Conservation (phyloP, 2,329 filamentous ascomycete species). For the Thelonectria olida region DNA sequence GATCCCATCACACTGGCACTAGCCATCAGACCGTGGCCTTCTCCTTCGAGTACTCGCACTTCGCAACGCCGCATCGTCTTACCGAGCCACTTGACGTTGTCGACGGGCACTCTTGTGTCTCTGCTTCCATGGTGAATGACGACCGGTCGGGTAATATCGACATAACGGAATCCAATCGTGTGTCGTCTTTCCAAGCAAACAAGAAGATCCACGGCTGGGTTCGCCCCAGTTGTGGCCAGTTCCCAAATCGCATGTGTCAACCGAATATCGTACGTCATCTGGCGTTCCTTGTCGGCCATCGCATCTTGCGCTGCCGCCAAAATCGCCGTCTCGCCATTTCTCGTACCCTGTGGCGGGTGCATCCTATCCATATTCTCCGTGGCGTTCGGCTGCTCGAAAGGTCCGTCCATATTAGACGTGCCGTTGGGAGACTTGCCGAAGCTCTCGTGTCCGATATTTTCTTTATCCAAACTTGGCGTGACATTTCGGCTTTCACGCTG, state of each 20-base stretch:
- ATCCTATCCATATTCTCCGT: conserved; percentile 62
- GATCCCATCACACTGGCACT: conserved; percentile 92
- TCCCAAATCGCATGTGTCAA: conserved; percentile 96
- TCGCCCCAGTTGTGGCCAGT: conserved; percentile 87
- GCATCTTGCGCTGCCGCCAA: conserved; percentile 67
- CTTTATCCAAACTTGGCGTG: conserved; percentile 57
- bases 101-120: conserved; percentile 91
- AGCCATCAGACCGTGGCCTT: conserved; percentile 96
- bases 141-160: conserved; percentile 90
- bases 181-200: conserved; percentile 92
- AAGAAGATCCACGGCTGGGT: conserved; percentile 91
- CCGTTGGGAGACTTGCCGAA: conserved; percentile 39
- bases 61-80: conserved; percentile 95
- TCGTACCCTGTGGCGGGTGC: conserved; percentile 42
- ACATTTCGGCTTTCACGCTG: conserved; percentile 51
- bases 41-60: conserved; percentile 87
- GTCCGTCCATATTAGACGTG: conserved; percentile 30
- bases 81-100: conserved; percentile 94
- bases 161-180: conserved; percentile 94
- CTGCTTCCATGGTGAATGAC: conserved; percentile 94
- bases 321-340: conserved; percentile 38
- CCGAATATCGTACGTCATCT: conserved; percentile 80
- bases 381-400: conserved; percentile 40
- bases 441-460: conserved; percentile 51
- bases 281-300: conserved; percentile 75